Evolutionary conservation across 495 filamentous ascomycete genomes (phyloP).

Genomic region (Echria macrotheca): DNA sequence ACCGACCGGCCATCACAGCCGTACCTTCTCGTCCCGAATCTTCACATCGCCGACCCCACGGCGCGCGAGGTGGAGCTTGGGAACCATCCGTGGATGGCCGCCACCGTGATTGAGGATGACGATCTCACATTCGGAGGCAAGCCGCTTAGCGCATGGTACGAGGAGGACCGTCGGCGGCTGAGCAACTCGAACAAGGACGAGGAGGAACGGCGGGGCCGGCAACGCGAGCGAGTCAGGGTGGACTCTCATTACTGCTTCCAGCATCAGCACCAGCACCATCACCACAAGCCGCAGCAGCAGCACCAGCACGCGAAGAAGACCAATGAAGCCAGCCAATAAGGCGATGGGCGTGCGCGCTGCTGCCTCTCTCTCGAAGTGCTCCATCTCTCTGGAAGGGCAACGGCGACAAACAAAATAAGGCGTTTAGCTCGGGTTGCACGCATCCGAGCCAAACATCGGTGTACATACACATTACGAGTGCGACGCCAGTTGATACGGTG

Average conservation of each 20-base stretch:
- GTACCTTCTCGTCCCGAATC: slow-evolving; percentile 31
- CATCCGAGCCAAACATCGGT: too few species aligned
- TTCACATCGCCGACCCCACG: slow-evolving; percentile 32
- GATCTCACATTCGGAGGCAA: slow-evolving; percentile 55
- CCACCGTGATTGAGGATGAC: slow-evolving; percentile 51
- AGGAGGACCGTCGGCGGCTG: slow-evolving; percentile 43
- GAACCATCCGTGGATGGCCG: slow-evolving; percentile 41
- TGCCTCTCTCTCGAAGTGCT: too few species aligned
- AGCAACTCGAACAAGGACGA: slow-evolving; percentile 33
- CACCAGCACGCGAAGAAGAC: slow-evolving; percentile 13
- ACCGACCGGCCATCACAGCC: slow-evolving; percentile 19
- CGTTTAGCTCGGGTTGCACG: too few species aligned
- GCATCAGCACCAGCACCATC: slow-evolving; percentile 13
- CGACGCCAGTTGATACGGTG: too few species aligned
- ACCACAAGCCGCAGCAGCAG: slow-evolving; percentile 14
- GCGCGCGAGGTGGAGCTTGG: slow-evolving; percentile 31
- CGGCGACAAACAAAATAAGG: too few species aligned
- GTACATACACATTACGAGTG: too few species aligned
- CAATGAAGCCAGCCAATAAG: slow-evolving; percentile 12
- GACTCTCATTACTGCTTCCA: slow-evolving; percentile 18
- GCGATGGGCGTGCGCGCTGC: too few species aligned
- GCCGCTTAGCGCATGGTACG: slow-evolving; percentile 49
- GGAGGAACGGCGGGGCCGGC: slow-evolving; percentile 40
- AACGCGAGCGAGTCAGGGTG: slow-evolving; percentile 26
- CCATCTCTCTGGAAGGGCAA: too few species aligned